phyloP scores from a whole-genome alignment of 106 monocot genomes.

The Platanthera zijinensis region DNA sequence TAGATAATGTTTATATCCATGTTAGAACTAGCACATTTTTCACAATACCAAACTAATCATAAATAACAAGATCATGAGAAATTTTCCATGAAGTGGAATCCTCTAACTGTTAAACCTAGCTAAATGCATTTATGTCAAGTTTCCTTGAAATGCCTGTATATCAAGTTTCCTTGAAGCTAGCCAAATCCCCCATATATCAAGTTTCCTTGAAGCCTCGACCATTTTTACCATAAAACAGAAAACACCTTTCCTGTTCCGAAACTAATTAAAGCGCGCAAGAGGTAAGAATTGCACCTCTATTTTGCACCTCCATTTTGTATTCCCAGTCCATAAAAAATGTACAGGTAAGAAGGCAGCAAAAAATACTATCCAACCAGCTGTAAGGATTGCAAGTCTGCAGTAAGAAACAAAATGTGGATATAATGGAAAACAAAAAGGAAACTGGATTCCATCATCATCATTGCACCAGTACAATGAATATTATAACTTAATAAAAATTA shows the following conservation, averaged over 20 bases:
- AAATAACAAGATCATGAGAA: neutral
- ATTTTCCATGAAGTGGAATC: neutral
- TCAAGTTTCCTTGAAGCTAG: too few species aligned
- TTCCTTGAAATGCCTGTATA: too few species aligned
- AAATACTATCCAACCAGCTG: conserved; percentile 76
- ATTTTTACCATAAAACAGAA: neutral
- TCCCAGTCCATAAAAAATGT: conserved; percentile 59
- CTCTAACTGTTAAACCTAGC: neutral
- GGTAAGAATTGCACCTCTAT: conserved; percentile 44
- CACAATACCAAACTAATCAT: too few species aligned
- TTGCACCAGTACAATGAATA: too few species aligned
- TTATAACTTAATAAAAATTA: too few species aligned
- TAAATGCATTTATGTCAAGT: neutral
- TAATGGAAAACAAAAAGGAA: conserved; percentile 5
- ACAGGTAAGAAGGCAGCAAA: conserved; percentile 73
- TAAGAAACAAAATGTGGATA: conserved; percentile 10
- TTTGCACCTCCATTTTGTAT: conserved; percentile 46
- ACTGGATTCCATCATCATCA: too few species aligned
- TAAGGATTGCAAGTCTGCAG: conserved; percentile 51
- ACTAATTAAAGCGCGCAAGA: neutral
- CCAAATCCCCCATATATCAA: neutral
- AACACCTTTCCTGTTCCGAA: neutral
- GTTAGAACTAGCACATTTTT: too few species aligned
- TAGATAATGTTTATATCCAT: too few species aligned
- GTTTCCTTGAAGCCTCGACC: neutral